Evolutionary conservation across 441 rosid genomes (phyloP), one percentile per base, ranked within the genome.

Genomic region (Bruguiera hainesii): DNA sequence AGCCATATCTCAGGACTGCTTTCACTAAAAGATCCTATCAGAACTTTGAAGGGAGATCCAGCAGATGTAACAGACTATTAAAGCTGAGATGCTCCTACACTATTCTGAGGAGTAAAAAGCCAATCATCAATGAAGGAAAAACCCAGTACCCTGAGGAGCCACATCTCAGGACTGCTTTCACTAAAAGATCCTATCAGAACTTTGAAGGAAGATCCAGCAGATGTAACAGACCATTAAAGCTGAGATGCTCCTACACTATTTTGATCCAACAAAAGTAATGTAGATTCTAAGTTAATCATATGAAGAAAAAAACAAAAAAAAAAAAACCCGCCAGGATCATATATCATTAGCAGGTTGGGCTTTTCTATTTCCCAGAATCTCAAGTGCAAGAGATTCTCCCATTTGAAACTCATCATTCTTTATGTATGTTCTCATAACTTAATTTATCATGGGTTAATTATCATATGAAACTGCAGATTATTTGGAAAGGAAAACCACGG

Each of bases 401-500:
- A 23, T 42, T 56, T 20, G 42, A 56, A 63, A 48, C 46, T 20
- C 9, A 37, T n/a, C 0, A 31, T 20, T 35, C 56, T 9, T 23
- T 29, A 33, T 26, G 18, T 15, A 29, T 15, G 61, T 50, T 66
- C 48, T 61, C 42, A 37, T 20, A 23, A 6, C 37, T 33, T 33
- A 7, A 55, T 42, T 53, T 29, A 46, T 31, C 33, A 67, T 4
- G 15, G 18, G 50, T n/a, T 68, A 3, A 30, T 21, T 11, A 39
- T 0, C 16, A 39, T 11, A 61, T 60, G 37, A n/a, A 31, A 57
- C 11, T 31, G 19, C n/a, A 16, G 48, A 53, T 25, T 42, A 42
- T 61, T 30, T 53, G 15, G 56, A 3, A 48, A 56, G 71, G 28
- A 29, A 55, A 72, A 51, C 35, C 29, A 48, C 39, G 70, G 0